Evolutionary conservation across 441 rosid species (phyloP).

Genomic region (Populus trichocarpa): DNA sequence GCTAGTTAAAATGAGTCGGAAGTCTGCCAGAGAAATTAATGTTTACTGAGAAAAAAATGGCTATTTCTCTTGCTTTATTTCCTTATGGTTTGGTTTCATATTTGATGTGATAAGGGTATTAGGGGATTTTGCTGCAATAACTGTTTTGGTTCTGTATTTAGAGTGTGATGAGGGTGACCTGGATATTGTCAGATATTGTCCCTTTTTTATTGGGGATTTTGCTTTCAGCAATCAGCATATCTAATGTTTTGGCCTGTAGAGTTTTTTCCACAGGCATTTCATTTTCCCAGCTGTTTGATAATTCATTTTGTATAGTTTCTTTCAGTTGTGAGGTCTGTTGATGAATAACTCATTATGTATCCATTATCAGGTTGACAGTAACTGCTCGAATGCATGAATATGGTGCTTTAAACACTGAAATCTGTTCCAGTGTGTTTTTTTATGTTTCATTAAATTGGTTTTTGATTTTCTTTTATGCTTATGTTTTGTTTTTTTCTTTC

Average conservation of each 20-base stretch:
- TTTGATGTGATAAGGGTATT: not conserved
- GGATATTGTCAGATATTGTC: not conserved
- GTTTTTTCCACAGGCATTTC: not conserved
- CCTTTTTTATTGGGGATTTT: not conserved
- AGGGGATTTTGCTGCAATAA: not conserved
- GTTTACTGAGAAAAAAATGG: not conserved
- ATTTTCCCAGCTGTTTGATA: not conserved
- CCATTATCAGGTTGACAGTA: not conserved
- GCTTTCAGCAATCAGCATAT: not conserved
- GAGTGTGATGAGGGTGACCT: not conserved
- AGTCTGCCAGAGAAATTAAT: not conserved
- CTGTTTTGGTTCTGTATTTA: not conserved
- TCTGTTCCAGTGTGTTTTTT: not conserved
- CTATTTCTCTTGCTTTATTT: not conserved
- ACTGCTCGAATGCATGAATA: not conserved
- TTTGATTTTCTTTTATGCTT: not conserved
- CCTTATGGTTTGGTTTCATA: not conserved
- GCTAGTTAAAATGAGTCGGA: not conserved
- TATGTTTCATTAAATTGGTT: not conserved
- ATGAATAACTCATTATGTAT: not conserved
- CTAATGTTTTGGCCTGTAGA: not conserved
- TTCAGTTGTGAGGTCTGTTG: not conserved
- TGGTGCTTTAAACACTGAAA: not conserved
- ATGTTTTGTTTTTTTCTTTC: conserved; percentile 3
- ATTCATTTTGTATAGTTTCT: too few species aligned